phyloP scores from a whole-genome alignment of 345 rosid genomes.

The Dimocarpus longan region DNA sequence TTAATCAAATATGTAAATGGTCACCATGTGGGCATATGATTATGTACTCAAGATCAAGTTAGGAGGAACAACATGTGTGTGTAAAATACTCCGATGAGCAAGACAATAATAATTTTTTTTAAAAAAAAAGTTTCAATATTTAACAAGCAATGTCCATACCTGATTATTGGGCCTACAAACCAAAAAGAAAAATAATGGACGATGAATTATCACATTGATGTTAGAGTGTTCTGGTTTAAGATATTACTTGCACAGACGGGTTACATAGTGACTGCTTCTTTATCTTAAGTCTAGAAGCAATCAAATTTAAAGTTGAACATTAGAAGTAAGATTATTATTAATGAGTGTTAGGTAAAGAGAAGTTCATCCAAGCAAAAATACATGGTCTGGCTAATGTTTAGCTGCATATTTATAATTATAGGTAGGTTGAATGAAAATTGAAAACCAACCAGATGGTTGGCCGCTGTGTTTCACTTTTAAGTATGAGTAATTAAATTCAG shows the following conservation, averaged over 20 bases:
- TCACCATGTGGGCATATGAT: too few species aligned
- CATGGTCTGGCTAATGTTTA: background rate
- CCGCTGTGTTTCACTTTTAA: background rate
- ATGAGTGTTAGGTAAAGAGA: slow-evolving; percentile 3
- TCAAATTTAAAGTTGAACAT: slow-evolving; percentile 1
- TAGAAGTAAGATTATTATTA: background rate
- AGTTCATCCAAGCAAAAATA: background rate
- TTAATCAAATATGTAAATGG: background rate
- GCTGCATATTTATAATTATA: background rate
- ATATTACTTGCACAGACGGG: slow-evolving; percentile 8
- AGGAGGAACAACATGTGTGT: too few species aligned
- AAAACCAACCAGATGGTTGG: background rate
- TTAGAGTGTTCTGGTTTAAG: background rate
- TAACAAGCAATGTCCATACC: too few species aligned
- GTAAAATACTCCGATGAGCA: too few species aligned
- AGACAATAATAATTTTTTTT: too few species aligned
- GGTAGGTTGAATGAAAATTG: background rate
- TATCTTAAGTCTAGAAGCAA: slow-evolving; percentile 24
- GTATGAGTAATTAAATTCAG: background rate
- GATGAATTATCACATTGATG: too few species aligned
- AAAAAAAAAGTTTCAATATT: too few species aligned
- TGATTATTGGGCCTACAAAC: too few species aligned
- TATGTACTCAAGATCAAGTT: too few species aligned
- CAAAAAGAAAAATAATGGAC: too few species aligned
- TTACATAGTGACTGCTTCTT: slow-evolving; percentile 14